These are phyloP conservation scores for Penicillium sp. DNA, from an alignment of 2,329 filamentous ascomycete species.

Conservation along the genomic window DNA sequence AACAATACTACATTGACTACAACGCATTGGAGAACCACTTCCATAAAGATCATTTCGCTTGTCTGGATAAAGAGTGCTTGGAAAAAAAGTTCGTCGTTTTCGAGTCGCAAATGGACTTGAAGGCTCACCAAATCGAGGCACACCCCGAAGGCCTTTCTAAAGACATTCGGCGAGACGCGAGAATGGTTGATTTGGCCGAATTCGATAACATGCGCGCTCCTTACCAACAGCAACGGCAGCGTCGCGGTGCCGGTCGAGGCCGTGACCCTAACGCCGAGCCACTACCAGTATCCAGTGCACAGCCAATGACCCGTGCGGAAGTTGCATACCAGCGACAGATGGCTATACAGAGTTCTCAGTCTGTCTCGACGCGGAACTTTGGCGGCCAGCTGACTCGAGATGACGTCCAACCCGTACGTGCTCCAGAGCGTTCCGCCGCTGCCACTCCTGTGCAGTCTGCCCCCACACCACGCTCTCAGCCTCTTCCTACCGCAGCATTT, in stretches of 20 bases:
- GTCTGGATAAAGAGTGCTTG: conserved; percentile 72
- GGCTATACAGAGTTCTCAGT: conserved; percentile 81
- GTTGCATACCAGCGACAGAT: conserved; percentile 84
- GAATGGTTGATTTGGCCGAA: conserved; percentile 73
- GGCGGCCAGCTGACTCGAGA: conserved; percentile 67
- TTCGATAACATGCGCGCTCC: conserved; percentile 73
- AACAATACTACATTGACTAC: conserved; percentile 88
- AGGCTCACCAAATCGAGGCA: conserved; percentile 78
- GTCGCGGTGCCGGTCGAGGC: conserved; percentile 57
- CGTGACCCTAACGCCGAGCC: conserved; percentile 81
- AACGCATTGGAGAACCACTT: conserved; percentile 80
- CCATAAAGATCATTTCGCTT: conserved; percentile 74
- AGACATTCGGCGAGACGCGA: conserved; percentile 70
- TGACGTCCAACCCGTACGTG: conserved; percentile 40
- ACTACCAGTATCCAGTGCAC: conserved; percentile 65
- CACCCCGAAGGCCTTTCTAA: conserved; percentile 76
- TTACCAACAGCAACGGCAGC: conserved; percentile 56
- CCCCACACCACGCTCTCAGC: conserved; percentile 18
- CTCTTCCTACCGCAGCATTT: conserved; percentile 36
- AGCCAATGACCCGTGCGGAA: conserved; percentile 74
- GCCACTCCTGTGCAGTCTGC: conserved; percentile 23
- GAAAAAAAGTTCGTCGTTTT: conserved; percentile 99
- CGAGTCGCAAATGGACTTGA: conserved; percentile 84
- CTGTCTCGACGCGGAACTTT: conserved; percentile 69
- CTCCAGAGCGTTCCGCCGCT: conserved; percentile 33